These are phyloP conservation scores for Alternaria infectoria DNA, from an alignment of 2,329 filamentous ascomycete species.

Conservation along the genomic window DNA sequence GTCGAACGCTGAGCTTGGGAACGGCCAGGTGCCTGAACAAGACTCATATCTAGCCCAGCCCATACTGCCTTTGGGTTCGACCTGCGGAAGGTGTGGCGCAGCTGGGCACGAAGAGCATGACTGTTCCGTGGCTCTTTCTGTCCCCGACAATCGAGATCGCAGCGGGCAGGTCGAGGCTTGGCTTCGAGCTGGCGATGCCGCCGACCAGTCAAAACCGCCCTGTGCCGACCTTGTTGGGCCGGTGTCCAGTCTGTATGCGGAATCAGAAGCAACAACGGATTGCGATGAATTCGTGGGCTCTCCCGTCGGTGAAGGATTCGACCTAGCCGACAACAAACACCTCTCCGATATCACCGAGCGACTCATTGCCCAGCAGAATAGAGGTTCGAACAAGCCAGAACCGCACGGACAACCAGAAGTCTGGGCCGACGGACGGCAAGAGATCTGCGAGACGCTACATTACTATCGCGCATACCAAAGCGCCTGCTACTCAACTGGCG, in stretches of 20 bases:
- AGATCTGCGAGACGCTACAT: constrained; percentile 67
- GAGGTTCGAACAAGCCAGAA: constrained; percentile 38
- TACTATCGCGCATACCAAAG: constrained; percentile 69
- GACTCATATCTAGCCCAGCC: not conserved
- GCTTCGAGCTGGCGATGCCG: not conserved
- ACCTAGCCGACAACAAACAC: not conserved
- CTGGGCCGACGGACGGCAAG: constrained; percentile 65
- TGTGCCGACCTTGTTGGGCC: not conserved
- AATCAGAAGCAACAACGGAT: constrained; percentile 9
- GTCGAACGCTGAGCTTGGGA: not conserved
- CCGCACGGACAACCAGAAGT: constrained; percentile 54
- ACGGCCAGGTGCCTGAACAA: not conserved
- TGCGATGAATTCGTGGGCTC: not conserved
- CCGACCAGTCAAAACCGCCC: not conserved
- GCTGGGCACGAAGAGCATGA: not conserved
- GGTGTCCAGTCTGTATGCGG: not conserved
- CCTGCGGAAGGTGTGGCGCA: not conserved
- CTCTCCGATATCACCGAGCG: constrained; percentile 20
- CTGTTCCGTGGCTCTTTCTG: not conserved
- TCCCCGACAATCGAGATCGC: not conserved
- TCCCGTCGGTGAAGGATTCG: not conserved
- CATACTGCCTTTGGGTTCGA: not conserved
- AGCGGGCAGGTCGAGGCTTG: not conserved
- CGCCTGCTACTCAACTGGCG: constrained; percentile 60
- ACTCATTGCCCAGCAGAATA: constrained; percentile 16